Evolutionary conservation across 202 grass and related monocot species (phyloP).

Genomic region (Hordeum pubiflorum): DNA sequence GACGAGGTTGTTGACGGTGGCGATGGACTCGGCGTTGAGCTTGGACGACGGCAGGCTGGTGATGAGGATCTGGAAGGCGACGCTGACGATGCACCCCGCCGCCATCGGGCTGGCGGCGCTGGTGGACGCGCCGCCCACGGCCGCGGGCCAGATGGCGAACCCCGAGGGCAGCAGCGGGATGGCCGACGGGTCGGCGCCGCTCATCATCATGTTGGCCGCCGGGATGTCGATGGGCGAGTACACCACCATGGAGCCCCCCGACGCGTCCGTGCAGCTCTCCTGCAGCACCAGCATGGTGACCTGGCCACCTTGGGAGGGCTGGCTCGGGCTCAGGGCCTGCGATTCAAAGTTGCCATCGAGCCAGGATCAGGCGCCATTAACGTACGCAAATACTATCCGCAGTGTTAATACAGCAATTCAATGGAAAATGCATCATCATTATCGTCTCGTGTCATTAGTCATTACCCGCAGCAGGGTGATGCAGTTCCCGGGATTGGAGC

Average conservation of each 20-base stretch:
- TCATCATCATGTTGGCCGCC: slow-evolving; percentile 73
- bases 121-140: slow-evolving; percentile 32
- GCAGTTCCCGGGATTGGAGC: slow-evolving; percentile 70
- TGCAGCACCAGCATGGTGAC: slow-evolving; percentile 80
- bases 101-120: slow-evolving; percentile 20
- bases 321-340: slow-evolving; percentile 53
- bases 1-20: slow-evolving; percentile 67
- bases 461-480: slow-evolving; percentile 52
- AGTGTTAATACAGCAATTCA: background rate
- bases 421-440: background rate
- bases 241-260: slow-evolving; percentile 54
- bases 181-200: slow-evolving; percentile 67
- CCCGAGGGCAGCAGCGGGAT: slow-evolving; percentile 80
- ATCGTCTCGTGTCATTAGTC: slow-evolving; percentile 21
- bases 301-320: background rate
- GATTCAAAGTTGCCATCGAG: background rate
- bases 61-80: slow-evolving; percentile 75
- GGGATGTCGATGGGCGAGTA: slow-evolving; percentile 67
- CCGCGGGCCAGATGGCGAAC: slow-evolving; percentile 67
- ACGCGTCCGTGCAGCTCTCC: slow-evolving; percentile 82
- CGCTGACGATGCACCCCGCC: slow-evolving; percentile 47
- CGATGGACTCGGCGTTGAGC: slow-evolving; percentile 69
- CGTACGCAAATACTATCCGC: background rate
- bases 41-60: slow-evolving; percentile 67
- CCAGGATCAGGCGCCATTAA: background rate